Conservation (phyloP, 345 rosid genomes). For the Iberis pinnata region DNA sequence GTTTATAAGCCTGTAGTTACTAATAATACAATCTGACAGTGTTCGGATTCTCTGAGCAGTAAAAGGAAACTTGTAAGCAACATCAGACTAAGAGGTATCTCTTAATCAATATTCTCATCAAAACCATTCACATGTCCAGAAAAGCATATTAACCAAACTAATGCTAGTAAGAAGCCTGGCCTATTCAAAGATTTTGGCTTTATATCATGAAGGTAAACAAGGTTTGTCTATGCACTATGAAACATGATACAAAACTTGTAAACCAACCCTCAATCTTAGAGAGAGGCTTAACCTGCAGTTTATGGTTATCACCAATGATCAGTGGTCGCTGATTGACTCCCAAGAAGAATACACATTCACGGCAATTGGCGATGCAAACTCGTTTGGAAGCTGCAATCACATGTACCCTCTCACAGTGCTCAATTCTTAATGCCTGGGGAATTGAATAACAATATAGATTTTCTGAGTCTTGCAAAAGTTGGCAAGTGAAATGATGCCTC, state of each 20-base stretch:
- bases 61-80: background rate
- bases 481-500: background rate
- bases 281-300: conserved; percentile 59
- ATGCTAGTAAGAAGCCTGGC: conserved; percentile 1
- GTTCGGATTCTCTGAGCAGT: background rate
- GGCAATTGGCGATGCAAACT: conserved; percentile 84
- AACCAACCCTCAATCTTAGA: background rate
- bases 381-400: conserved; percentile 76
- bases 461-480: background rate
- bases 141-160: background rate
- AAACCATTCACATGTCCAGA: background rate
- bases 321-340: conserved; percentile 96
- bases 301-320: conserved; percentile 91
- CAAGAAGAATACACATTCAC: conserved; percentile 84
- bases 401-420: conserved; percentile 97
- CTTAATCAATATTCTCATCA: background rate
- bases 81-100: background rate
- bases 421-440: conserved; percentile 75
- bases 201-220: background rate
- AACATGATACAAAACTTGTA: background rate
- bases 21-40: background rate
- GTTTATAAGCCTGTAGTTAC: background rate
- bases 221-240: too few relatives aligned
- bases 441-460: conserved; percentile 8
- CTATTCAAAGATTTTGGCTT: background rate